Evolutionary conservation across 768 basidiomycete genomes (phyloP), one percentile per base, ranked within the genome.

Genomic region (Russula ochroleuca): DNA sequence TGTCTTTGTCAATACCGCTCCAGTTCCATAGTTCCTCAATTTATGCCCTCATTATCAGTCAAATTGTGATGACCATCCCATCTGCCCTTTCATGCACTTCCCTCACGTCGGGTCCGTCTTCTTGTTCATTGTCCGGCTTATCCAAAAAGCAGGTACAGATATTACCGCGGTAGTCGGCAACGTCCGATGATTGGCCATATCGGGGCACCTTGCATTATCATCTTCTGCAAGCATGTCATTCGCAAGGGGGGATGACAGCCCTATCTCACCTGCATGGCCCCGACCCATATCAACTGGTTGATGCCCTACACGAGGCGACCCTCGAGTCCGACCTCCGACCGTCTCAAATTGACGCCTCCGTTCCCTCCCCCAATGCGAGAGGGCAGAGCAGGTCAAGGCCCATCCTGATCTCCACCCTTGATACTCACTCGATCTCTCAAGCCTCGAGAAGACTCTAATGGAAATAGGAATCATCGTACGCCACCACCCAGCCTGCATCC

Each of bases 301-400:
- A 72, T 74, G 60, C 75, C 76, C 52, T 80, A 9, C 71, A 72
- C 57, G 57, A 63, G 7, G 51, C 67, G 7, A 62, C 64, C 7
- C 73, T 81, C 23, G 73, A 78, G 51, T 28, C 28, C 28, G 28
- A 28, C 28, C 28, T 75, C 72, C 19, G 70, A 71, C 2, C 76
- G 76, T 15, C 70, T 80, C 51, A 73, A 73, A 61, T 71, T 81
- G 43, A 70, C 69, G 1, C 78, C 77, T 0, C 79, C 71, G 68
- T 78, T 40, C 79, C 78, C 2, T 61, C 69, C 19, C 37, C 74
- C 3, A 76, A 81, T 56, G 75, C 67, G 9, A 61, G 69, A 10
- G 45, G 67, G 71, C 72, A 65, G 64, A 72, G 7, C 69, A 68
- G 28, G 58, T 72, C 51, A 33, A 54, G 2, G 66, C 72, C 23